Percentiles rank a stretch among this genome's conserved stretches.
Conservation (phyloP, 495 filamentous ascomycete genomes). For the Tuber brumale region DNA sequence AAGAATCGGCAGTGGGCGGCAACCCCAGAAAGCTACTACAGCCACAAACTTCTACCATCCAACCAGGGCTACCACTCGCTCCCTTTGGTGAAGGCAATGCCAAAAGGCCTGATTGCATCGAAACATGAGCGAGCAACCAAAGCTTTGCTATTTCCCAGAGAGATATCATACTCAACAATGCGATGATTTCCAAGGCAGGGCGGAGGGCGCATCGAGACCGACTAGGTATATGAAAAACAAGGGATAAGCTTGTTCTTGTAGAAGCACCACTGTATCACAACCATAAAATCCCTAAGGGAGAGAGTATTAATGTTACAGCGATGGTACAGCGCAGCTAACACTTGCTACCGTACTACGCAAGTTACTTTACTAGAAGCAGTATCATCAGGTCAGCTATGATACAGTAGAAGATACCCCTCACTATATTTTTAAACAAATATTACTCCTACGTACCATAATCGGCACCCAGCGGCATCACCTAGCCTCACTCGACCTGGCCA, state of each 20-base stretch:
- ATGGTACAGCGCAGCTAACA: background rate
- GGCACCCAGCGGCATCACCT: background rate
- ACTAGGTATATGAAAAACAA: background rate
- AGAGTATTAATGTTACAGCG: background rate
- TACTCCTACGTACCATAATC: background rate
- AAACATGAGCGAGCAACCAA: background rate
- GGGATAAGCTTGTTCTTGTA: background rate
- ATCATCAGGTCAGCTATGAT: no score
- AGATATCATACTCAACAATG: background rate
- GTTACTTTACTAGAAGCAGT: background rate
- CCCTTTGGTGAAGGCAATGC: background rate
- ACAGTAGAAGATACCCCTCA: background rate
- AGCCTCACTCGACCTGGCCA: background rate
- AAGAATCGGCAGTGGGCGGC: background rate
- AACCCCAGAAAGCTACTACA: background rate
- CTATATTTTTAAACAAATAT: background rate
- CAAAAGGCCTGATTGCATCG: background rate
- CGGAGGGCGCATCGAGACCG: background rate
- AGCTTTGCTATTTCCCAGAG: background rate
- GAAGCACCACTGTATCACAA: background rate
- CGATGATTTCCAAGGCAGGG: background rate
- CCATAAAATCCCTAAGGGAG: background rate
- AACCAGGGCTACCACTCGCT: background rate
- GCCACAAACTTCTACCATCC: background rate
- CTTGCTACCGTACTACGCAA: background rate